Evolutionary conservation across 257 asterid genomes (phyloP), one percentile per base, ranked within the genome.

Genomic region (Vinca minor): DNA sequence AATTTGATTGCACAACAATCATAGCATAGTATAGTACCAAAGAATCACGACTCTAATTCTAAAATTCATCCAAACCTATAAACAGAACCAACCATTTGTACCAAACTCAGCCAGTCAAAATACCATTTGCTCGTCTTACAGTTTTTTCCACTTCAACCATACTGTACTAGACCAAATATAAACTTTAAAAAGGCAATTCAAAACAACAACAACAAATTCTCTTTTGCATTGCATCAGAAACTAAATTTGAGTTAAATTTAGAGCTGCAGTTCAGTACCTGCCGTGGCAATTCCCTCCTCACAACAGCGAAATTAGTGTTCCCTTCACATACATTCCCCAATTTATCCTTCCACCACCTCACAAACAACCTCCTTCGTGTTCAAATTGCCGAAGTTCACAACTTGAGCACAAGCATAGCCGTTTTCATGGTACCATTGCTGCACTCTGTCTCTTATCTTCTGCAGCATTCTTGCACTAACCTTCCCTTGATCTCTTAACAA

Each of bases 301-400:
- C 78, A 39, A 93, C 94, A 36, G 94, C 81, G 41, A 78, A 74
- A 80, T 81, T 89, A 29, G 99, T 93, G 71, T 84, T 93, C 58
- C 99, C 99, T 70, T 89, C 96, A 26, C 97, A 85, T 17, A 81
- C 76, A 81, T 93, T 93, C 45, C 99, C 97, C 70, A 93, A 85
- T 80, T 93, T 93, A 81, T 93, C 99, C 99, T 83, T 93, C 99
- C 75, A 89, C 96, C 60, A 93, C 97, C 82, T 93, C 99, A 76
- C 99, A 93, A 35, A 93, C 97, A 50, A 93, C 95, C 76, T 93
- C 97, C 39, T 72, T 84, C 0, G 99, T 93, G 74, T 89, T 85
- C 85, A 93, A 80, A 76, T 93, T 93, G 68, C 99, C 99, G 11
- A 93, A 93, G 66, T 93, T 93, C 63, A 89, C 97, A 57, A 93